phyloP scores from a whole-genome alignment of 2,329 filamentous ascomycete species.

The Grosmannia serpens region DNA sequence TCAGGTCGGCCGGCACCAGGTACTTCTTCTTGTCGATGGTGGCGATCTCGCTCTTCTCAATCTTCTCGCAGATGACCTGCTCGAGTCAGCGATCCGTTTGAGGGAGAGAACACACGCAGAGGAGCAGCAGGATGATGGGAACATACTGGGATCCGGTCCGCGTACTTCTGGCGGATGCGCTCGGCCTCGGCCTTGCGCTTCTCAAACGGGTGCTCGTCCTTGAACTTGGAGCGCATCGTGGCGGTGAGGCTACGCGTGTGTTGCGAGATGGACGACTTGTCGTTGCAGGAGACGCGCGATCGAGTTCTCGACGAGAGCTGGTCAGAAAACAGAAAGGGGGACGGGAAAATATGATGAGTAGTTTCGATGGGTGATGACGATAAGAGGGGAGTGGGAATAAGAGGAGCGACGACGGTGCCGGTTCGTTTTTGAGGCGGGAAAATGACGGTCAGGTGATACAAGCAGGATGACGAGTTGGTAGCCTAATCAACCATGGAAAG shows the following conservation, averaged over 20 bases:
- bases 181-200: slow-evolving; percentile 99
- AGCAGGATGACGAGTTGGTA: slow-evolving; percentile 12
- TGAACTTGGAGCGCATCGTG: slow-evolving; percentile 98
- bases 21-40: slow-evolving; percentile 99
- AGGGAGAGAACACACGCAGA: neutral
- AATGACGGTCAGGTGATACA: slow-evolving; percentile 10
- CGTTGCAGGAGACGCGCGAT: neutral
- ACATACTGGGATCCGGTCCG: slow-evolving; percentile 94
- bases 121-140: slow-evolving; percentile 1
- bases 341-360: neutral
- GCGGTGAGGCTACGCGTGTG: slow-evolving; percentile 18
- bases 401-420: neutral
- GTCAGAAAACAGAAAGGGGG: neutral
- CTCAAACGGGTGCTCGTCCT: slow-evolving; percentile 99
- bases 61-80: slow-evolving; percentile 98
- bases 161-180: slow-evolving; percentile 97
- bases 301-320: neutral
- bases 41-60: slow-evolving; percentile 97
- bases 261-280: neutral
- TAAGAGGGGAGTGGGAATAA: neutral
- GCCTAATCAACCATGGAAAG: slow-evolving; percentile 4
- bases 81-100: neutral
- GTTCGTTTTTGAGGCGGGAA: slow-evolving; percentile 2
- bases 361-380: neutral
- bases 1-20: slow-evolving; percentile 91